Evolutionary conservation across 73 alveolate species (phyloP), one percentile per base, ranked within the genome.

Genomic region (Stentor coeruleus): DNA sequence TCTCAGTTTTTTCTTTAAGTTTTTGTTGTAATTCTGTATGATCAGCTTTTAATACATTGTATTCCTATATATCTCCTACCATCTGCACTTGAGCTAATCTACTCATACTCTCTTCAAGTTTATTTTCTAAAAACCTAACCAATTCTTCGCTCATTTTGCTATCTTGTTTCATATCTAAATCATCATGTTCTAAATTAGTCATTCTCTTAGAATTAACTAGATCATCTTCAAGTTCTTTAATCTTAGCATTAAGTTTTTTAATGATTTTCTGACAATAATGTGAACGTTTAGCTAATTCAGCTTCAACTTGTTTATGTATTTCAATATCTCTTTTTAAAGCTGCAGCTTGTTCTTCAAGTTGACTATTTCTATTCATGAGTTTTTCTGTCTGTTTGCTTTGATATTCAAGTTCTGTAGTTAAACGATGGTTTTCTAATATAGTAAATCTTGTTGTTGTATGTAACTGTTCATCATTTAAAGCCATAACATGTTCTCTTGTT

Each of bases 281-380:
- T 55, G 94, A 86, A 85, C 98, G 91, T 85, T 96, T 97, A 6
- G 99, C 99, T 3, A 96, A 87, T 66, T 91, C 96, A 72, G 93
- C 84, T 86, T 96, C 99, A 3, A 96, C 99, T 87, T 96, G 96
- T 86, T 96, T 96, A 84, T 96, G 99, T 59, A 96, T 93, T 83
- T 96, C 99, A 77, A 96, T 95, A 90, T 96, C 99, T 81, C 95
- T 95, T 74, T 91, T 96, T 58, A 95, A 87, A 31, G 96, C 90
- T 74, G 90, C 88, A 3, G 95, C 93, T 86, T 95, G 86, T 82
- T 93, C 96, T 77, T 90, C 89, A 89, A 95, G 87, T 72, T 90
- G 88, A 73, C 94, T 95, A 83, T 96, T 96, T 89, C 95, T 96
- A 59, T 91, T 92, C 2, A 96, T 87, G 35, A 95, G 88, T 86